Conservation (phyloP, 352 stramenopile genomes). For the Phytophthora quininea region DNA sequence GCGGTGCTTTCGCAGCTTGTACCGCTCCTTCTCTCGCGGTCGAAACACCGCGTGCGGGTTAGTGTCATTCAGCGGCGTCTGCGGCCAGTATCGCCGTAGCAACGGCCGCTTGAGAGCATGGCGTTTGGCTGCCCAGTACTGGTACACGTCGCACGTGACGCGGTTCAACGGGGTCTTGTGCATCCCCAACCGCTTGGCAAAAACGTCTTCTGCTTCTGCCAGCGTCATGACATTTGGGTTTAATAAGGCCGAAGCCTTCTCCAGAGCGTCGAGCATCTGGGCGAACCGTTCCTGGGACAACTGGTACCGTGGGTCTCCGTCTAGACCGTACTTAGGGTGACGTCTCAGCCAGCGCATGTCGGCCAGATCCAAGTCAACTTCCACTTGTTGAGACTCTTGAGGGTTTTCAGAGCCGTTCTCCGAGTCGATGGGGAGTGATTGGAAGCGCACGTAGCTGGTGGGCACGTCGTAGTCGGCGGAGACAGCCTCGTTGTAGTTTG, state of each 20-base stretch:
- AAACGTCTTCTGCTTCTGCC: slow-evolving; percentile 76
- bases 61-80: slow-evolving; percentile 96
- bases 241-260: slow-evolving; percentile 84
- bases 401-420: slow-evolving; percentile 25
- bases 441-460: slow-evolving; percentile 86
- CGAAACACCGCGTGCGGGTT: slow-evolving; percentile 99
- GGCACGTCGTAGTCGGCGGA: slow-evolving; percentile 72
- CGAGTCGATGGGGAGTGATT: slow-evolving; percentile 51
- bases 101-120: slow-evolving; percentile 92
- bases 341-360: slow-evolving; percentile 89
- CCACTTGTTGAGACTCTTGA: slow-evolving; percentile 54
- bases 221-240: slow-evolving; percentile 80
- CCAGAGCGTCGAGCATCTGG: slow-evolving; percentile 88
- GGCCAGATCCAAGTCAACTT: slow-evolving; percentile 80
- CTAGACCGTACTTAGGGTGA: slow-evolving; percentile 83
- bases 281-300: slow-evolving; percentile 67
- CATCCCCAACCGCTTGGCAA: slow-evolving; percentile 65
- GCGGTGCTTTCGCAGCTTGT: slow-evolving; percentile 96
- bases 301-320: slow-evolving; percentile 83
- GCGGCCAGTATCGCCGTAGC: slow-evolving; percentile 95
- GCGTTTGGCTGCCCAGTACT: slow-evolving; percentile 97
- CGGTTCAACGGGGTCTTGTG: slow-evolving; percentile 76
- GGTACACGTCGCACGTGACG: slow-evolving; percentile 89
- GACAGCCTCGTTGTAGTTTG: slow-evolving; percentile 73
- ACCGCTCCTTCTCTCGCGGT: slow-evolving; percentile 96